Conservation (phyloP, 1,139 yeast genomes). For the Suhomyces bolitotheri region DNA sequence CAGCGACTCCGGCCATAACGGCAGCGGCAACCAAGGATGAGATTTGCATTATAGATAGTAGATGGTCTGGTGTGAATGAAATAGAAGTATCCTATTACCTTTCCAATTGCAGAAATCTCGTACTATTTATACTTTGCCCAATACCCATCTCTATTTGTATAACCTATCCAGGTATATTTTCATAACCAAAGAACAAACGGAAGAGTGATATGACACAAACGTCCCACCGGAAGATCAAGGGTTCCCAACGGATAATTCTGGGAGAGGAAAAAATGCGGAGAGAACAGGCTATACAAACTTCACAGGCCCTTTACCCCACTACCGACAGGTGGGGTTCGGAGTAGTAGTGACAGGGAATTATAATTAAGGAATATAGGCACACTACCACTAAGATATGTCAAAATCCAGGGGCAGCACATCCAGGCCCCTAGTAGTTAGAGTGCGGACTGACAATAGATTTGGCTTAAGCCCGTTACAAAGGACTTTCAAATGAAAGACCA, state of each 20-base stretch:
- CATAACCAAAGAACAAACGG: slow-evolving; percentile 3
- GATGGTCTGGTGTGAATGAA: not conserved
- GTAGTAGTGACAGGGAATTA: too few relatives aligned
- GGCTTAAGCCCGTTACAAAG: too few relatives aligned
- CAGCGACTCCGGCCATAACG: slow-evolving; percentile 5
- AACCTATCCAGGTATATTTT: not conserved
- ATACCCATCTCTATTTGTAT: not conserved
- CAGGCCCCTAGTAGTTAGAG: too few relatives aligned
- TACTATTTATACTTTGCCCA: slow-evolving; percentile 2
- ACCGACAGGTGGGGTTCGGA: too few relatives aligned
- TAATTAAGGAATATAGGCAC: too few relatives aligned
- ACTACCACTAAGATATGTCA: too few relatives aligned
- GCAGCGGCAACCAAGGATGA: slow-evolving; percentile 5
- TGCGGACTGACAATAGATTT: too few relatives aligned
- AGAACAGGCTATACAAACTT: not conserved
- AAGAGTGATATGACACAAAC: slow-evolving; percentile 2
- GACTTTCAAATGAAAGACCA: too few relatives aligned
- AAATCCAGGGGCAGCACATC: too few relatives aligned
- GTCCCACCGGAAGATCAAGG: not conserved
- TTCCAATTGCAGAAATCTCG: not conserved
- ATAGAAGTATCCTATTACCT: not conserved
- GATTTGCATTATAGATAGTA: slow-evolving; percentile 5
- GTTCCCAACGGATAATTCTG: slow-evolving; percentile 2
- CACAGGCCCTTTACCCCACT: slow-evolving; percentile 9
- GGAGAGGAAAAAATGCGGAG: slow-evolving; percentile 6